A percentile compares a stretch with the other conserved stretches of the same genome.
These are phyloP conservation scores for Phytopythium litorale DNA, from an alignment of 352 stramenopile species.

Conservation along the genomic window DNA sequence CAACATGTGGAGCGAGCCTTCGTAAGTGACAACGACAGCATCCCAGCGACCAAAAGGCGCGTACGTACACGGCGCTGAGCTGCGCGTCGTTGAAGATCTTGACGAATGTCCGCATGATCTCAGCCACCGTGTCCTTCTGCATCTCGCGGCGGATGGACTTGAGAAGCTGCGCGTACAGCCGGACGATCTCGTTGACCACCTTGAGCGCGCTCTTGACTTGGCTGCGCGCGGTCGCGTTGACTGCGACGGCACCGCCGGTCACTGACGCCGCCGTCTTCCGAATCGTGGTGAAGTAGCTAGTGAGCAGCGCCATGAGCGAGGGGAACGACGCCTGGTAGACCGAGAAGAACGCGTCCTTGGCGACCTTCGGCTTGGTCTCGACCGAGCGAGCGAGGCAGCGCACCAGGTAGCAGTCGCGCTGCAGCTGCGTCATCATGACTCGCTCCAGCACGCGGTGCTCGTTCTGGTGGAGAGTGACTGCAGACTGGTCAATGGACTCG, in stretches of 20 bases:
- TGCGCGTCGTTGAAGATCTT: constrained; percentile 75
- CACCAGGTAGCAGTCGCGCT: constrained; percentile 68
- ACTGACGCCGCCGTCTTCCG: constrained; percentile 35
- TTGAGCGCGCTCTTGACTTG: constrained; percentile 64
- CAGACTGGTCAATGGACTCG: constrained; percentile 65
- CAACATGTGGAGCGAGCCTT: background rate
- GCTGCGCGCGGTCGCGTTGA: constrained; percentile 4
- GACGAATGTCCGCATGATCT: constrained; percentile 75
- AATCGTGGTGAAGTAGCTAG: constrained; percentile 62
- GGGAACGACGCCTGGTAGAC: constrained; percentile 58
- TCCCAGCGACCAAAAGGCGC: background rate
- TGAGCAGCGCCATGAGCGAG: constrained; percentile 59
- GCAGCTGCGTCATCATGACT: constrained; percentile 59
- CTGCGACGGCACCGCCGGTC: background rate
- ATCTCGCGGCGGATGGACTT: constrained; percentile 84
- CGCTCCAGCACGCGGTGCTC: constrained; percentile 63
- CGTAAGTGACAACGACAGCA: background rate
- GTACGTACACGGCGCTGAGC: constrained; percentile 61
- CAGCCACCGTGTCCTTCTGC: constrained; percentile 62
- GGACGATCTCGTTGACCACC: constrained; percentile 78
- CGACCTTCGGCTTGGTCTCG: constrained; percentile 70
- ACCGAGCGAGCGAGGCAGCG: constrained; percentile 63
- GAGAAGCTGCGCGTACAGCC: constrained; percentile 70
- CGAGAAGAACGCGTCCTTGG: constrained; percentile 68
- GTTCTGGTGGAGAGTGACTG: constrained; percentile 68